Base-by-base conservation (phyloP, 768 basidiomycete species). In the Mycena chlorophos region DNA sequence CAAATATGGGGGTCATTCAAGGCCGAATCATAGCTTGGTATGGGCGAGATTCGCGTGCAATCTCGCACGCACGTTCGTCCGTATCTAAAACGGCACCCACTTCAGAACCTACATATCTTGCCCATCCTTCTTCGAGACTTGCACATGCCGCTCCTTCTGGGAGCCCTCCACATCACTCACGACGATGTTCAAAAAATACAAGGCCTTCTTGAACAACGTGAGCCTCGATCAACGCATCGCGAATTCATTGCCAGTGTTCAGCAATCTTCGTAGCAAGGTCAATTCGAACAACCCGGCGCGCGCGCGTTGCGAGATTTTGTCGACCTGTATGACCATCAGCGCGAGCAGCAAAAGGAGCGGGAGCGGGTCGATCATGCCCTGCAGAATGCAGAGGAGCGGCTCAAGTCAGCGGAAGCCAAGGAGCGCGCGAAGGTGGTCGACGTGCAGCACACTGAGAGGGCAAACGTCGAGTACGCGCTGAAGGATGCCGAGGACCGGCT, bases 1-100 rank as follows among this genome's bases (percentile, higher is more conserved):
- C 31, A 34, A 17, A 48, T 56, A 3, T 45, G 8, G 25, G 8
- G 19, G 26, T 69, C 72, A 56, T 68, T 71, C 46, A 20, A 20
- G 25, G 23, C 8, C 8, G 46, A 30, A 14, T 8, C 20, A 6
- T 26, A 20, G 12, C 12, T 26, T 5, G 17, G 28, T 17, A 8
- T 34, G 31, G 31, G 31, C 6, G 6, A 12, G 19, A 40, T 6
- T 40, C 39, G 13, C 6, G 19, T 40, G 6, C 10, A 40, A 40
- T 40, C 13, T 19, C 39, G 39, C 20, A 8, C 10, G 19, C 39
- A 40, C 13, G 39, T 20, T 40, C 31, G 31, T 34, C 31, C 31
- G 31, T 34, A 34, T 17, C 31, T 34, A 34, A 14, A 19, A 40
- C 39, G 13, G 39, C 39, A 6, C 13, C 12, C 39, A 20, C 39